phyloP scores from a whole-genome alignment of 768 basidiomycete genomes.

The Rhodosporidiobolus odoratus region DNA sequence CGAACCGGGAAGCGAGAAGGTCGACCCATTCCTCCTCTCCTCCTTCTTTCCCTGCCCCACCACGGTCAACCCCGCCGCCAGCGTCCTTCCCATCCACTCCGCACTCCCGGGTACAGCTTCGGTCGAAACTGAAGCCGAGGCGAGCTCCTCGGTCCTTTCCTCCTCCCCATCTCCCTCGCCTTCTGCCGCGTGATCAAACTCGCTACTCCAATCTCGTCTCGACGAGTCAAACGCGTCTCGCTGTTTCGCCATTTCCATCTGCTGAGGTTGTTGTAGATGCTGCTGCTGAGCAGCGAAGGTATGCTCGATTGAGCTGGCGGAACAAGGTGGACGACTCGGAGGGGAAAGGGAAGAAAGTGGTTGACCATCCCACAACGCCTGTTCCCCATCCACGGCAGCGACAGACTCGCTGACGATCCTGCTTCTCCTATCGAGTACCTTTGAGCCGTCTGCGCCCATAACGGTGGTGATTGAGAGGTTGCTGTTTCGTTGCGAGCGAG shows the following conservation, averaged over 20 bases:
- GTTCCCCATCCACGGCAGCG: no score
- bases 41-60: background rate
- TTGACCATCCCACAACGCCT: no score
- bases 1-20: background rate
- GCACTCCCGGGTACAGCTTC: background rate
- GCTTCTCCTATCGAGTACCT: background rate
- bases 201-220: background rate
- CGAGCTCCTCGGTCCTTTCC: background rate
- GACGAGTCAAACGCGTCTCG: background rate
- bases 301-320: no score
- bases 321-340: no score
- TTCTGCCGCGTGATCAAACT: background rate
- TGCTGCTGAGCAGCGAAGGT: no score
- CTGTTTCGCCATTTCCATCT: no score
- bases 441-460: background rate
- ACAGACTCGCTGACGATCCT: no score
- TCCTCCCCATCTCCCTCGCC: background rate
- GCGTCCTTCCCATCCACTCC: constrained; percentile 23
- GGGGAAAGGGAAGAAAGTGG: no score
- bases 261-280: no score
- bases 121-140: no score
- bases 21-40: background rate
- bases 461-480: background rate
- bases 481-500: background rate
- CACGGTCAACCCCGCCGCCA: constrained; percentile 18